Evolutionary conservation across 305 asterid genomes (phyloP), one percentile per base, ranked within the genome.

Genomic region (Fraxinus sp.): DNA sequence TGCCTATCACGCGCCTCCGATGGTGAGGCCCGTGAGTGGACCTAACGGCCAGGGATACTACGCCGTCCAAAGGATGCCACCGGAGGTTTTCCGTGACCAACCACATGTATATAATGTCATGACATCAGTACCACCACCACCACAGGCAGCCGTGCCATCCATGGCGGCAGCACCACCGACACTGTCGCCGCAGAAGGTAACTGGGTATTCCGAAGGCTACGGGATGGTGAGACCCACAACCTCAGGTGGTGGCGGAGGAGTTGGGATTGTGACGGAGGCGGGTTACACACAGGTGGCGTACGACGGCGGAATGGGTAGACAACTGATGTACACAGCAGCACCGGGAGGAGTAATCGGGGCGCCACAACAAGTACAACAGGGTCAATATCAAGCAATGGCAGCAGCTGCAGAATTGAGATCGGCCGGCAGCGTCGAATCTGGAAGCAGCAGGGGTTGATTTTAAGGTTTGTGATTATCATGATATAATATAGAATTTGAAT

Each of bases 251-350:
- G 37, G 62, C 62, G 22, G 20, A 49, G 18, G 59, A 52, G 62
- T 16, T 4, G 20, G 18, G 18, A 4, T 66, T 81, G 83, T 92
- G 82, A 80, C 91, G n/a, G 94, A 84, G 8, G 22, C 88, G 8
- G 91, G 91, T 1, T 93, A 93, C 86, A 85, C 91, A 6, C 98
- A 88, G 85, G 20, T 94, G 90, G 92, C 92, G 77, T 94, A 93
- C 83, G 98, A 95, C 24, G 85, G 87, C 1, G 95, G 92, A 3
- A 77, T 88, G 76, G 96, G 97, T 64, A 91, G 97, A 73, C 97
- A 88, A 83, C 89, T 93, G 87, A 88, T 89, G 82, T 95, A 93
- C 85, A 85, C 90, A 1, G 83, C 92, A 49, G 85, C 80, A 64
- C 90, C 91, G 7, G 22, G 62, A 52, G 62, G 8, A 52, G 62